These are phyloP conservation scores for Blastobotrys americana DNA, from an alignment of 805 yeast species.

Conservation along the genomic window DNA sequence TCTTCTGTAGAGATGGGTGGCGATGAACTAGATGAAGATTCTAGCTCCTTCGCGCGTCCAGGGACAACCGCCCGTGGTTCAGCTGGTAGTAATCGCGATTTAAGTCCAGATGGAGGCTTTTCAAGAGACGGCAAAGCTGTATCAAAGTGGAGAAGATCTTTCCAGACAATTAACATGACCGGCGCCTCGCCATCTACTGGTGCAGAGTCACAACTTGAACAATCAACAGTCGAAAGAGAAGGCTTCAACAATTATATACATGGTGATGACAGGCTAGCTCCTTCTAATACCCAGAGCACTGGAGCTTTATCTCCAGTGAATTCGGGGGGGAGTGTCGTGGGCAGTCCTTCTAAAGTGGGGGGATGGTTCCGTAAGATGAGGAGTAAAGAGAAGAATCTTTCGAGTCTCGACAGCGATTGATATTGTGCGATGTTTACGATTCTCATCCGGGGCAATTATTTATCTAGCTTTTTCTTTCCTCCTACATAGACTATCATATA, in stretches of 20 bases:
- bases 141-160: slow-evolving; percentile 21
- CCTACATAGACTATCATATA: too few species aligned
- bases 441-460: too few species aligned
- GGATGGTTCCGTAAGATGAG: slow-evolving; percentile 11
- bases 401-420: background rate
- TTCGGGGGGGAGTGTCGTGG: background rate
- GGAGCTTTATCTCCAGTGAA: background rate
- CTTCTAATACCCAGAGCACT: slow-evolving; percentile 4
- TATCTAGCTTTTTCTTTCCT: too few species aligned
- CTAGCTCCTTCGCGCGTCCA: slow-evolving; percentile 2
- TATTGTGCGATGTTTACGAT: too few species aligned
- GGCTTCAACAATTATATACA: slow-evolving; percentile 2
- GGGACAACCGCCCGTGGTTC: slow-evolving; percentile 4
- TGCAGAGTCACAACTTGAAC: background rate
- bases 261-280: slow-evolving; percentile 11
- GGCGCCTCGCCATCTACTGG: slow-evolving; percentile 1
- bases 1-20: slow-evolving; percentile 14
- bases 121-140: slow-evolving; percentile 13
- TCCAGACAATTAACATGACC: slow-evolving; percentile 9
- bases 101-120: slow-evolving; percentile 1
- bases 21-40: slow-evolving; percentile 9
- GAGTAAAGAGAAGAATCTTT: slow-evolving; percentile 4
- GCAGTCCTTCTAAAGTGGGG: slow-evolving; percentile 4
- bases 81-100: too few species aligned
- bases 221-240: too few species aligned